Conservation (phyloP, 768 basidiomycete genomes). For the Leucocoprinus sp. region DNA sequence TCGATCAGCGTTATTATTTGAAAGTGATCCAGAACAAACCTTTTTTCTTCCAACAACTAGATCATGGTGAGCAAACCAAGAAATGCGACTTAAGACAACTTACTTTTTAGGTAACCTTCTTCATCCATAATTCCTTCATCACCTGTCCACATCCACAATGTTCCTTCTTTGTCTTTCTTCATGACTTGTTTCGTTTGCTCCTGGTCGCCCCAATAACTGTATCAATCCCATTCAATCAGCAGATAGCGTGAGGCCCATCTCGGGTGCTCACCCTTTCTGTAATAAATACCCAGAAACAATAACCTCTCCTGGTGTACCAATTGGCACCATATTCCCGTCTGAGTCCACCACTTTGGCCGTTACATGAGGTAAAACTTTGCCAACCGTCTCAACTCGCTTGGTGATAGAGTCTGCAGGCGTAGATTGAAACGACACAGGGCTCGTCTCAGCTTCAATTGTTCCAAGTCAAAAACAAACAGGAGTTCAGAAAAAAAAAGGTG, state of each 20-base stretch:
- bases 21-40: slow-evolving; percentile 29
- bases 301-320: slow-evolving; percentile 68
- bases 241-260: neutral
- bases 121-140: slow-evolving; percentile 78
- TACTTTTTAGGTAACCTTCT: slow-evolving; percentile 71
- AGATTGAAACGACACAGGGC: slow-evolving; percentile 82
- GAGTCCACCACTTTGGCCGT: slow-evolving; percentile 62
- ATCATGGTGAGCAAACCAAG: neutral
- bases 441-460: slow-evolving; percentile 56
- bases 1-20: neutral
- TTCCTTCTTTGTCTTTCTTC: slow-evolving; percentile 44
- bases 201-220: slow-evolving; percentile 70
- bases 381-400: slow-evolving; percentile 79
- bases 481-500: neutral
- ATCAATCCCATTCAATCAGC: neutral
- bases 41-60: slow-evolving; percentile 75
- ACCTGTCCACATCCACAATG: slow-evolving; percentile 77
- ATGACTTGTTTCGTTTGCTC: slow-evolving; percentile 57
- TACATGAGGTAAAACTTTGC: slow-evolving; percentile 68
- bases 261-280: slow-evolving; percentile 59
- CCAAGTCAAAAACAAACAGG: slow-evolving; percentile 1
- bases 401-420: slow-evolving; percentile 57
- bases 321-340: slow-evolving; percentile 55
- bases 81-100: slow-evolving; percentile 16
- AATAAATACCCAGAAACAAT: slow-evolving; percentile 68